Percentiles rank a stretch among this genome's conserved stretches.
Evolutionary conservation across 78 protist species (phyloP).

Genomic region (Bigelowiella natans): DNA sequence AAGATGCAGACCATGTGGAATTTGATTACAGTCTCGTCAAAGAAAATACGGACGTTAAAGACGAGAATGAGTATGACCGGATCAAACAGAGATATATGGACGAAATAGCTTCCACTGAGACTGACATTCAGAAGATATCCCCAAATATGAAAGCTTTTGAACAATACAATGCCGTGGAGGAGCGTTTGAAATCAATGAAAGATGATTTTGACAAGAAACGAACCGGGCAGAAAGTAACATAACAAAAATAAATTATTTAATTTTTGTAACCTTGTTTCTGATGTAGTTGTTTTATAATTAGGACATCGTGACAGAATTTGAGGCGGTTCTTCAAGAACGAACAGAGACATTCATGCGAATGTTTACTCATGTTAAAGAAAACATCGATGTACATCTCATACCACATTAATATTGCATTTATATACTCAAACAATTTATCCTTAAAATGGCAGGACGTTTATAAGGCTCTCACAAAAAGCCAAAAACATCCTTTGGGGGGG

Average conservation of each 20-base stretch:
- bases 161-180: constrained; percentile 19
- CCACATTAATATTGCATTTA: too few relatives aligned
- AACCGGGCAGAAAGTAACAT: not conserved
- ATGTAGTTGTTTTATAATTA: too few relatives aligned
- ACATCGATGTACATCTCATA: not conserved
- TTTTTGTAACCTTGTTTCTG: too few relatives aligned
- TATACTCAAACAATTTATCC: not conserved
- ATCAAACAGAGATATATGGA: not conserved
- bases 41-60: not conserved
- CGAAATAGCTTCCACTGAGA: not conserved
- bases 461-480: constrained; percentile 24
- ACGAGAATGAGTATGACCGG: not conserved
- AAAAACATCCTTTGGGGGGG: not conserved
- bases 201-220: not conserved
- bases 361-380: not conserved
- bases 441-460: not conserved
- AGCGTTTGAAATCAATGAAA: not conserved
- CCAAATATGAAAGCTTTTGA: constrained; percentile 59
- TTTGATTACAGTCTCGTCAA: not conserved
- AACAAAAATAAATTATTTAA: too few relatives aligned
- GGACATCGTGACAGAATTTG: too few relatives aligned
- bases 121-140: constrained; percentile 8
- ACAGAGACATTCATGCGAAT: not conserved
- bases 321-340: not conserved
- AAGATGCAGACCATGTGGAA: not conserved